Evolutionary conservation across 257 asterid genomes (phyloP).

Genomic region (Solanum infundibuliforme): DNA sequence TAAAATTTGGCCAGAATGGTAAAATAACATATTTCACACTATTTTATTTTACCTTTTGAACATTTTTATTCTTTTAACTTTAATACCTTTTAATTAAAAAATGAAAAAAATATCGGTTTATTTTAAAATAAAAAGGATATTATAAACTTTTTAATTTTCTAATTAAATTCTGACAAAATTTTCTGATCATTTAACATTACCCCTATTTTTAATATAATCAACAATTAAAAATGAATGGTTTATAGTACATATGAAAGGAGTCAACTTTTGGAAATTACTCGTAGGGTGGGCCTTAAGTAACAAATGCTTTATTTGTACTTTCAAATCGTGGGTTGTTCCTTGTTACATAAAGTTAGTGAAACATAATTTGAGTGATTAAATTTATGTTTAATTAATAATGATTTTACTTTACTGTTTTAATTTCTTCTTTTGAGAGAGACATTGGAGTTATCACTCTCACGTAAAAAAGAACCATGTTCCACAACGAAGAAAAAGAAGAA

Average conservation of each 20-base stretch:
- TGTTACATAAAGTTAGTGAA: neutral
- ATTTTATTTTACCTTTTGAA: too few species aligned
- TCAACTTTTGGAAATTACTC: neutral
- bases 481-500: neutral
- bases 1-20: too few species aligned
- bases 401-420: neutral
- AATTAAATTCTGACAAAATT: too few species aligned
- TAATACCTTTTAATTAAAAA: too few species aligned
- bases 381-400: neutral
- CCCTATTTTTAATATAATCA: too few species aligned
- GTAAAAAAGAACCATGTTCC: neutral
- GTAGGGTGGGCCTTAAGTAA: neutral
- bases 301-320: neutral
- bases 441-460: neutral
- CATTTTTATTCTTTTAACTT: too few species aligned
- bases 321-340: neutral
- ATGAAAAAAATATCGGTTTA: too few species aligned
- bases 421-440: neutral
- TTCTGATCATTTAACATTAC: too few species aligned
- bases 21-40: too few species aligned
- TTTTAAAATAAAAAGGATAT: too few species aligned
- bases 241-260: neutral
- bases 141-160: too few species aligned
- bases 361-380: neutral
- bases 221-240: too few species aligned